Conservation (phyloP, 2,329 filamentous ascomycete species). For the Paecilomyces sp. region DNA sequence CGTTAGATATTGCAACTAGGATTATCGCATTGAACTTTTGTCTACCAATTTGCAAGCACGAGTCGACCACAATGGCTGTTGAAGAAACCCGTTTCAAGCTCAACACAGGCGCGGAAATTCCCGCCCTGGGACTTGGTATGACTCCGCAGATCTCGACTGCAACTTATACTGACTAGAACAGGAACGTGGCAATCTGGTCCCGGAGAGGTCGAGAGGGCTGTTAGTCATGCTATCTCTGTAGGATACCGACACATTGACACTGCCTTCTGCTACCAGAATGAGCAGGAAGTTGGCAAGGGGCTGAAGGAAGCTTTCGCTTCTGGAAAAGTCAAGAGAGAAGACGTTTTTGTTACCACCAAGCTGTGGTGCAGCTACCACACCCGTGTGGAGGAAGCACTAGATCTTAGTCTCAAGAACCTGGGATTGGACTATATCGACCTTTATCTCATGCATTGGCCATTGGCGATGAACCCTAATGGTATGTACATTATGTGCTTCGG, state of each 20-base stretch:
- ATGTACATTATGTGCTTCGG: conserved; percentile 5
- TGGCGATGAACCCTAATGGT: conserved; percentile 70
- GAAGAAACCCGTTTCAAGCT: conserved; percentile 52
- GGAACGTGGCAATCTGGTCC: conserved; percentile 60
- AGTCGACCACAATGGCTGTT: conserved; percentile 39
- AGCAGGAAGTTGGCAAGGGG: conserved; percentile 73
- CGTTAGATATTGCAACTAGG: not conserved
- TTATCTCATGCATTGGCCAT: conserved; percentile 76
- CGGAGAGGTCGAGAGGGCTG: conserved; percentile 53
- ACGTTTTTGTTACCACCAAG: conserved; percentile 80
- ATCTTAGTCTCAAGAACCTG: conserved; percentile 65
- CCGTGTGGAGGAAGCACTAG: conserved; percentile 60
- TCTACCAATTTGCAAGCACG: conserved; percentile 1
- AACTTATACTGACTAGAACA: conserved; percentile 18
- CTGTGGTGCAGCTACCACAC: conserved; percentile 76
- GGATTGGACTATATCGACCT: conserved; percentile 77
- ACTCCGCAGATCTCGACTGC: not conserved
- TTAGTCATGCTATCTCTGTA: conserved; percentile 47
- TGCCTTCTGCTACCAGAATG: conserved; percentile 45
- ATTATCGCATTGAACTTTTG: not conserved
- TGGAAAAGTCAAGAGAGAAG: conserved; percentile 64
- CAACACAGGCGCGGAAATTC: conserved; percentile 58
- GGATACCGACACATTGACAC: conserved; percentile 37
- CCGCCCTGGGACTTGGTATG: conserved; percentile 54
- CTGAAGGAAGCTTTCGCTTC: conserved; percentile 64